These are phyloP conservation scores for Erucastrum elatum DNA, from an alignment of 345 rosid genomes.

Conservation along the genomic window DNA sequence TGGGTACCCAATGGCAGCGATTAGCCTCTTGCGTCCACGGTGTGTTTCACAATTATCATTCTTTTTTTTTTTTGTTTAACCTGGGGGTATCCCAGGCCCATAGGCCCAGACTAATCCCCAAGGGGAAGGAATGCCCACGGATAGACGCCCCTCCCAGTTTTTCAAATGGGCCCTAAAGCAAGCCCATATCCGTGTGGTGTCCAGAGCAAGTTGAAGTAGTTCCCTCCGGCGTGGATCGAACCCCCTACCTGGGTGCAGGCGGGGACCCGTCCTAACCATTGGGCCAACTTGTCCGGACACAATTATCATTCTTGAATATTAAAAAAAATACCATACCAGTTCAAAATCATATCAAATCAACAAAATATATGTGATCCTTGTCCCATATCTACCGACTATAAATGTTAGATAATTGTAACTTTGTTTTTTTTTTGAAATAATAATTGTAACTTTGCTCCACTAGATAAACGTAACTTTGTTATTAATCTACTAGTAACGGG, in stretches of 20 bases:
- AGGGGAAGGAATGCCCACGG: no score
- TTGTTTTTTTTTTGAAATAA: neutral
- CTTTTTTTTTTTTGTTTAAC: no score
- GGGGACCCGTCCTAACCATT: no score
- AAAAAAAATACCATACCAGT: neutral
- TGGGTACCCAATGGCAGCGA: slow-evolving; percentile 31
- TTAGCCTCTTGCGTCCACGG: slow-evolving; percentile 34
- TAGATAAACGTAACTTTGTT: neutral
- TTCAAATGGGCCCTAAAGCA: no score
- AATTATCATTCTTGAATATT: neutral
- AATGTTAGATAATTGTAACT: neutral
- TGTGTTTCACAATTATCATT: slow-evolving; percentile 6
- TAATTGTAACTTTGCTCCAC: neutral
- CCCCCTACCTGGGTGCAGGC: no score
- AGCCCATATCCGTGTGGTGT: no score
- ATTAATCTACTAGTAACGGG: neutral
- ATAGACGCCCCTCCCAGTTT: no score
- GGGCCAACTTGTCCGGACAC: no score
- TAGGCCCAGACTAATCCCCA: no score
- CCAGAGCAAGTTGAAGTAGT: no score
- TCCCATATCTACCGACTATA: slow-evolving; percentile 26
- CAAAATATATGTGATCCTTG: neutral
- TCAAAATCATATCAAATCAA: slow-evolving; percentile 24
- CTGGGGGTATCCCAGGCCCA: no score
- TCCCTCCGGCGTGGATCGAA: no score